These are phyloP conservation scores for Neoboletus brunneissimus DNA, from an alignment of 768 basidiomycete species.

Conservation along the genomic window DNA sequence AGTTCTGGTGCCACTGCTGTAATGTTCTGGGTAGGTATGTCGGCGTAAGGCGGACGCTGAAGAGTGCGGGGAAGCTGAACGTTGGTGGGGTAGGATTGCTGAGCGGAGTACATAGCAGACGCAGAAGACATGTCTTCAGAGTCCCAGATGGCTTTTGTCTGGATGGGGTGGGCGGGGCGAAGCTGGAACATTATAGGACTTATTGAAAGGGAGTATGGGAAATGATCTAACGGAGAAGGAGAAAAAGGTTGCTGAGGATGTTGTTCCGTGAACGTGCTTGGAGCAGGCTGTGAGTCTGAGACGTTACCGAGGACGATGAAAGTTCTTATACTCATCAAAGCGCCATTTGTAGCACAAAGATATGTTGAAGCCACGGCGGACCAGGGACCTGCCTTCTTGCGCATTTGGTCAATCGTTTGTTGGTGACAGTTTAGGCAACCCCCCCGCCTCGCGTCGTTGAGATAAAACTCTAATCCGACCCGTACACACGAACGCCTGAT, in stretches of 20 bases:
- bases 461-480: constrained; percentile 21
- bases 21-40: constrained; percentile 55
- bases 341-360: constrained; percentile 33
- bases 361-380: constrained; percentile 25
- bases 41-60: constrained; percentile 55
- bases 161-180: constrained; percentile 35
- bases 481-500: constrained; percentile 9
- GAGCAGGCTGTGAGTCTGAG: constrained; percentile 16
- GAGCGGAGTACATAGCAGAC: constrained; percentile 29
- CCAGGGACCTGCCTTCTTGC: constrained; percentile 25
- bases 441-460: constrained; percentile 11
- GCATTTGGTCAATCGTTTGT: constrained; percentile 37
- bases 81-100: constrained; percentile 30
- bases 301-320: constrained; percentile 9
- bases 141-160: constrained; percentile 37
- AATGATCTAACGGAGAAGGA: constrained; percentile 19
- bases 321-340: constrained; percentile 30
- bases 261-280: constrained; percentile 10
- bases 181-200: constrained; percentile 33
- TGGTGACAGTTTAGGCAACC: constrained; percentile 30
- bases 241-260: constrained; percentile 19
- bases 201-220: constrained; percentile 6
- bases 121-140: constrained; percentile 28
- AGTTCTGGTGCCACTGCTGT: constrained; percentile 52
- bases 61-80: constrained; percentile 75